Evolutionary conservation across 1,139 yeast species (phyloP).

Genomic region (Candida labiduridarum): DNA sequence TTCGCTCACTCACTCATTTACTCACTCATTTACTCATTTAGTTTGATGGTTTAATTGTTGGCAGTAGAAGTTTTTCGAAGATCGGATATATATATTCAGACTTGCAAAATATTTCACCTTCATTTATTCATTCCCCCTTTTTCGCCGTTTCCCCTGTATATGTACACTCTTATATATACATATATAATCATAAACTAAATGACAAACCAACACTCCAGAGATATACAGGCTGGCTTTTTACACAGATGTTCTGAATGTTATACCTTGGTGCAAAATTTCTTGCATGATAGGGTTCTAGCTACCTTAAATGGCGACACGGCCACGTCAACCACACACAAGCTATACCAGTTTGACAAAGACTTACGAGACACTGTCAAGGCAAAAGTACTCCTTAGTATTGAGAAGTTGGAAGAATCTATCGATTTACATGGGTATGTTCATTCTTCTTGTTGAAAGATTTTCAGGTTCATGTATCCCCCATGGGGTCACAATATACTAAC

Average conservation of each 20-base stretch:
- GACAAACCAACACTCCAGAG: slow-evolving; percentile 12
- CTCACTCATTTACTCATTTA: too few relatives aligned
- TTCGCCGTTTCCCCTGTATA: neutral
- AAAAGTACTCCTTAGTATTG: slow-evolving; percentile 33
- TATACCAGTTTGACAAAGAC: slow-evolving; percentile 24
- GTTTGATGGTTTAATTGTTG: neutral
- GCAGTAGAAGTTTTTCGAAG: neutral
- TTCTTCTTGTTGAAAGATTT: neutral
- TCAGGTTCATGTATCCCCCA: too few relatives aligned
- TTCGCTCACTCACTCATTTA: neutral
- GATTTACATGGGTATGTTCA: slow-evolving; percentile 37
- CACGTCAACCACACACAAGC: slow-evolving; percentile 14
- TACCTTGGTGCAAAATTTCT: slow-evolving; percentile 33
- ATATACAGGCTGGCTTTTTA: slow-evolving; percentile 18
- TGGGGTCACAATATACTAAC: slow-evolving; percentile 20
- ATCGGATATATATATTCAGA: neutral
- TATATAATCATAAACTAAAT: neutral
- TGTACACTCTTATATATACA: neutral
- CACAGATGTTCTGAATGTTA: slow-evolving; percentile 37
- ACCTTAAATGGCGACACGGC: slow-evolving; percentile 18
- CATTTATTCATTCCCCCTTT: neutral
- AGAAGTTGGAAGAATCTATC: slow-evolving; percentile 32
- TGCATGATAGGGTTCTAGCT: slow-evolving; percentile 34
- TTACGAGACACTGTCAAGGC: slow-evolving; percentile 31
- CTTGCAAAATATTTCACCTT: neutral